phyloP scores from a whole-genome alignment of 164 flowering plant genomes.

The Nelumbo lutea region DNA sequence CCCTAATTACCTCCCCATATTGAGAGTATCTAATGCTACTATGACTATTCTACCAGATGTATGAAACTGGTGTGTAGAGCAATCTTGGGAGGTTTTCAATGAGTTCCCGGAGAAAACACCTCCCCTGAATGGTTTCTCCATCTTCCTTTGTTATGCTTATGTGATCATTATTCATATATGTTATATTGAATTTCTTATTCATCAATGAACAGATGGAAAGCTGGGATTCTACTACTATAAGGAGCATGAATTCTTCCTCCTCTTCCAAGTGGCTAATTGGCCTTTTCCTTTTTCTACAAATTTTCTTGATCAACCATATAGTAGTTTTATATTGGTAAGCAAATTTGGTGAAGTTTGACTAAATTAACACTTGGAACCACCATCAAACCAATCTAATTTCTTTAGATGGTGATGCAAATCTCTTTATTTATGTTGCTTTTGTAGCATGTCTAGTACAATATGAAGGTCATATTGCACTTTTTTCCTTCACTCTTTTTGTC shows the following conservation, averaged over 20 bases:
- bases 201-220: constrained; percentile 61
- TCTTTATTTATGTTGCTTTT: no score
- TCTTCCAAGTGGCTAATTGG: constrained; percentile 59
- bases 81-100: constrained; percentile 86
- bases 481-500: no score
- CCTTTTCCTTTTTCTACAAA: no score
- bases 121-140: constrained; percentile 68
- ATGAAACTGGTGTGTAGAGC: constrained; percentile 60
- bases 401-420: no score
- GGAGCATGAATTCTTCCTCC: constrained; percentile 99
- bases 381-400: no score
- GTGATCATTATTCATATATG: not conserved
- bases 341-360: not conserved
- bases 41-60: constrained; percentile 44
- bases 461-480: not conserved
- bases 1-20: not conserved
- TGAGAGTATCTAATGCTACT: not conserved
- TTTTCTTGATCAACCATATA: not conserved
- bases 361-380: no score
- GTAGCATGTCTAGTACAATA: no score
- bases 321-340: not conserved
- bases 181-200: constrained; percentile 5
- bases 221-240: constrained; percentile 82
- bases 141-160: not conserved
- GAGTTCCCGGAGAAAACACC: constrained; percentile 57